These are phyloP conservation scores for Chytriomyces sp. DNA, from an alignment of 192 early-diverging fungal species.

Conservation along the genomic window DNA sequence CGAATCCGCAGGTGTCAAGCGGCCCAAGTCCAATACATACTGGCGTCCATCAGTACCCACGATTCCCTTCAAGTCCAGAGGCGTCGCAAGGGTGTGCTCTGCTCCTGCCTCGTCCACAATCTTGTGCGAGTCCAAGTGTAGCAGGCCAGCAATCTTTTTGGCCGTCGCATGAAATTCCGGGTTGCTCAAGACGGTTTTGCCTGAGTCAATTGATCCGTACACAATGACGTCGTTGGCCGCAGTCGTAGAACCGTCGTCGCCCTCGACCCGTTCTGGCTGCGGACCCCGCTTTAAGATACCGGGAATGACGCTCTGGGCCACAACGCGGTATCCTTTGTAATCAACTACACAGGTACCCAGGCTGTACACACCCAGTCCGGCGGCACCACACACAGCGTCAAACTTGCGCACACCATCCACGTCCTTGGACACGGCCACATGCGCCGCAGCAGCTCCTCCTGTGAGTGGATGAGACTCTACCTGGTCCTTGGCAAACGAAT, in stretches of 20 bases:
- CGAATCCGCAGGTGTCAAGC: conserved; percentile 88
- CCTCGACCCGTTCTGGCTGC: conserved; percentile 48
- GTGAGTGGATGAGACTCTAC: conserved; percentile 78
- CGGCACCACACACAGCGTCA: conserved; percentile 52
- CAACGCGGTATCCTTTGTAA: conserved; percentile 85
- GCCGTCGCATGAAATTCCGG: conserved; percentile 74
- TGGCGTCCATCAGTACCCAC: conserved; percentile 87
- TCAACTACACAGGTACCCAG: conserved; percentile 90
- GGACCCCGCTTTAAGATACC: conserved; percentile 64
- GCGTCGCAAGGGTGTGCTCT: conserved; percentile 70
- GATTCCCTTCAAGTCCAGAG: conserved; percentile 91
- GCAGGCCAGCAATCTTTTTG: conserved; percentile 70
- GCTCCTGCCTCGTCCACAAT: conserved; percentile 70
- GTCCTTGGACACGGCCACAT: conserved; percentile 94
- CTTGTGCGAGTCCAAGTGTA: conserved; percentile 82
- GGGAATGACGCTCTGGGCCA: conserved; percentile 93
- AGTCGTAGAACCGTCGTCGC: conserved; percentile 62
- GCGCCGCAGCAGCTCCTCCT: conserved; percentile 87
- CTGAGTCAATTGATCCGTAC: conserved; percentile 91
- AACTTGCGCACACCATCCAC: conserved; percentile 84
- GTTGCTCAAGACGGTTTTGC: conserved; percentile 68
- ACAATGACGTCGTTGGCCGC: conserved; percentile 58
- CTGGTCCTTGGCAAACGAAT: conserved; percentile 86
- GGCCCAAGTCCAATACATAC: conserved; percentile 92
- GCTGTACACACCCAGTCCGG: conserved; percentile 81